phyloP scores from a whole-genome alignment of 441 rosid species.

The Francoa sonchifolia region DNA sequence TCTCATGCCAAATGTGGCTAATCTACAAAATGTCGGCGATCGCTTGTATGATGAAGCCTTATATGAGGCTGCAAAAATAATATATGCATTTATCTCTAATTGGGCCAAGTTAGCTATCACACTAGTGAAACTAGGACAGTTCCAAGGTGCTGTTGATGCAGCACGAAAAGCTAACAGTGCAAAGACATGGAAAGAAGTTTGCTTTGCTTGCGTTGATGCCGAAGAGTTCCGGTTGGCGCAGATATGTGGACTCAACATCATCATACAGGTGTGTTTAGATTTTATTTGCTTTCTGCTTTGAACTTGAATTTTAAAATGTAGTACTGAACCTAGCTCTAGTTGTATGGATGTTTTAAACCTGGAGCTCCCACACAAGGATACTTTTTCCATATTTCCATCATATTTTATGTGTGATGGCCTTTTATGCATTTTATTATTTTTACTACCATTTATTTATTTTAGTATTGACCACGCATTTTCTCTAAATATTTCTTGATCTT shows the following conservation, averaged over 20 bases:
- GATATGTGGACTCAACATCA: constrained; percentile 93
- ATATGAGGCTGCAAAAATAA: constrained; percentile 95
- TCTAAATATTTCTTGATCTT: background rate
- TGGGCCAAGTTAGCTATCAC: constrained; percentile 98
- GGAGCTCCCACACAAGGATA: too few species aligned
- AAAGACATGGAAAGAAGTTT: constrained; percentile 98
- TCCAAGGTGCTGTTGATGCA: constrained; percentile 98
- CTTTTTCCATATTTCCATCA: too few species aligned
- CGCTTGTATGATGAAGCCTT: constrained; percentile 80
- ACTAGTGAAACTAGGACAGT: constrained; percentile 80
- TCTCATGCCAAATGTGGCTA: constrained; percentile 98
- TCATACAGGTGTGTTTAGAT: constrained; percentile 59
- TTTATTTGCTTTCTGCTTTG: too few species aligned
- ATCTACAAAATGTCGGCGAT: constrained; percentile 85
- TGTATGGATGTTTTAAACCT: background rate
- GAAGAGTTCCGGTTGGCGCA: constrained; percentile 99
- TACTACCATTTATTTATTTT: too few species aligned
- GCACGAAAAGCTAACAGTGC: constrained; percentile 99
- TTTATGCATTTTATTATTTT: too few species aligned
- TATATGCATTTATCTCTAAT: constrained; percentile 88
- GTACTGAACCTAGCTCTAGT: background rate
- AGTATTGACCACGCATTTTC: too few species aligned
- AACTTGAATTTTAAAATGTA: too few species aligned
- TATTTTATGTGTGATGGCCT: too few species aligned
- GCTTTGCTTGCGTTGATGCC: constrained; percentile 99